phyloP scores from a whole-genome alignment of 495 filamentous ascomycete genomes.

The Durotheca rogersii region DNA sequence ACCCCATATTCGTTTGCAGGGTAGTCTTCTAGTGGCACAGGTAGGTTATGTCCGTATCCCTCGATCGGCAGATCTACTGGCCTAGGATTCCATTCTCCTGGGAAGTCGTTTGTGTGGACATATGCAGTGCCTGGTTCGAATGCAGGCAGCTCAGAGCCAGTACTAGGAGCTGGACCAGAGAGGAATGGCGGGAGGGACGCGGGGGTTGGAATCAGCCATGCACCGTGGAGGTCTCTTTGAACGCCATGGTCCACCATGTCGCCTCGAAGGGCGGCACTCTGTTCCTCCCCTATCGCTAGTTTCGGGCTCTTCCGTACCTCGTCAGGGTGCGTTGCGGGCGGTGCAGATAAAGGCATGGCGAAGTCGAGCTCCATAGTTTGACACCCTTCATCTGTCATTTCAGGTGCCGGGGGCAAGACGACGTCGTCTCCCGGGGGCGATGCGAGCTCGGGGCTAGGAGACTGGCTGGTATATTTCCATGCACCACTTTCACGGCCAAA shows the following conservation, averaged over 20 bases:
- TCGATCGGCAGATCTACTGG: constrained; percentile 6
- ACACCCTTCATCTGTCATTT: constrained; percentile 49
- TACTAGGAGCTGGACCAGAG: background rate
- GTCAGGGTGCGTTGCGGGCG: background rate
- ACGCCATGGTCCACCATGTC: constrained; percentile 24
- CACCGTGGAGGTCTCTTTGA: constrained; percentile 11
- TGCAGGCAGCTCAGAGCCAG: constrained; percentile 6
- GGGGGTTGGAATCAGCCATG: constrained; percentile 6
- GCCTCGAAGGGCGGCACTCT: background rate
- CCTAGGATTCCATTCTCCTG: constrained; percentile 14
- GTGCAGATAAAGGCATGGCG: constrained; percentile 6
- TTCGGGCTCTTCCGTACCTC: background rate
- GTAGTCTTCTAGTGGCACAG: background rate
- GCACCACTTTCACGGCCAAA: constrained; percentile 66
- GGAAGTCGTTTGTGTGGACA: constrained; percentile 1
- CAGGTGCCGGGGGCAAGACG: constrained; percentile 20
- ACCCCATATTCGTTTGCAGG: constrained; percentile 4
- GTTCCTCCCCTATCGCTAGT: constrained; percentile 6
- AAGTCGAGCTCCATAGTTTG: constrained; percentile 49
- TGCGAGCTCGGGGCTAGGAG: constrained; percentile 62
- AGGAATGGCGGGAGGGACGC: constrained; percentile 2
- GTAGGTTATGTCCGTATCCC: constrained; percentile 6
- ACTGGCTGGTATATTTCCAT: constrained; percentile 71
- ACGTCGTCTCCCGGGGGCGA: background rate
- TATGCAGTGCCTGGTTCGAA: constrained; percentile 5